A percentile compares a stretch with the other conserved stretches of the same genome.
phyloP scores from a whole-genome alignment of 768 basidiomycete genomes.

The Dioszegia hungarica region DNA sequence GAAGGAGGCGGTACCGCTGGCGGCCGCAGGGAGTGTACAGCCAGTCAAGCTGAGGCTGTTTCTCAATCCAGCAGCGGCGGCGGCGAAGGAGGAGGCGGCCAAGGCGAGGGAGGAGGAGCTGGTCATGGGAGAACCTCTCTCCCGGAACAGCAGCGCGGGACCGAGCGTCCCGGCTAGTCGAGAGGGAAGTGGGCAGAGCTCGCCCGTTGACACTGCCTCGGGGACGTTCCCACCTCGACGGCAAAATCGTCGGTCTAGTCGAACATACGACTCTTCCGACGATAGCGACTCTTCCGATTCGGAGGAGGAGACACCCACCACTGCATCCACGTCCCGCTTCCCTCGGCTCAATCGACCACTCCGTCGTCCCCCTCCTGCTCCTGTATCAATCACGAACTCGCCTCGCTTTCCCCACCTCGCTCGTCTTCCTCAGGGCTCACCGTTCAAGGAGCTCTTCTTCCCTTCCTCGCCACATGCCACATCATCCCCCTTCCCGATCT shows the following conservation, averaged over 20 bases:
- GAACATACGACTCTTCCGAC: slow-evolving; percentile 23
- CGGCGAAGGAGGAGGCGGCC: neutral
- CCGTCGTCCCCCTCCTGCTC: slow-evolving; percentile 24
- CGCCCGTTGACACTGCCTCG: neutral
- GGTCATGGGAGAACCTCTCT: neutral
- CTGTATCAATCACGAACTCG: slow-evolving; percentile 9
- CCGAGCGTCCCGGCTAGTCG: neutral
- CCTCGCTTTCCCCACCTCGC: slow-evolving; percentile 14
- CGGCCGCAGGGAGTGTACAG: neutral
- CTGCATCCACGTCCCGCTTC: neutral
- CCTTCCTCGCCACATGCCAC: slow-evolving; percentile 13
- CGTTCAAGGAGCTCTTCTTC: slow-evolving; percentile 18
- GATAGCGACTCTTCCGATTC: slow-evolving; percentile 34
- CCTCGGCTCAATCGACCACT: slow-evolving; percentile 6
- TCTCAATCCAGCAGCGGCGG: slow-evolving; percentile 2
- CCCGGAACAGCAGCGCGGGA: neutral
- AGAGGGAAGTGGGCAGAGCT: neutral
- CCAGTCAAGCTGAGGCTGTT: slow-evolving; percentile 9
- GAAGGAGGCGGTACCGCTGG: neutral
- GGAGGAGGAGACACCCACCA: slow-evolving; percentile 17
- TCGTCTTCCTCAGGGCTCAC: slow-evolving; percentile 8
- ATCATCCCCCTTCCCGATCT: neutral
- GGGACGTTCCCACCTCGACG: neutral
- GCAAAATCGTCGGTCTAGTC: neutral
- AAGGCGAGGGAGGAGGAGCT: neutral